Base-by-base conservation (phyloP, 1,139 yeast genomes). In the Arxiozyma bovina region DNA sequence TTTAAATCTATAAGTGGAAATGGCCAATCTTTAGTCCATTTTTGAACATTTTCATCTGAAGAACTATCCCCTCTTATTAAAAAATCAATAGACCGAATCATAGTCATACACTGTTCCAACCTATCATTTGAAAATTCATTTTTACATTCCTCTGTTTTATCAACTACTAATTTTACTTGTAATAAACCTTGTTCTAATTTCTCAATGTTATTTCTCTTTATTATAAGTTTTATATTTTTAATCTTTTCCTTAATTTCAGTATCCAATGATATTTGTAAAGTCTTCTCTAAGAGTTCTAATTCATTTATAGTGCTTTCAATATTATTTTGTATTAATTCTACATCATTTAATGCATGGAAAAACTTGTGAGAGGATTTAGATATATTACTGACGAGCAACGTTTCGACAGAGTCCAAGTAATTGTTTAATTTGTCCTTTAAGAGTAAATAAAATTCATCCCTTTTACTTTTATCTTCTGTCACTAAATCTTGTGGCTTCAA, bases 371-470 rank as follows among this genome's bases (percentile, higher is more conserved):
- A 87, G 0, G 96, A 85, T 60, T 81, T 81, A 12, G 96, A 85
- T 43, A 93, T 90, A 67, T 91, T 96, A 50, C 80, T 77, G 22
- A 91, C 86, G 50, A 93, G 73, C 59, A 86, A 83, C 46, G 87
- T 74, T 69, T 93, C 99, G 1, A 93, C 91, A 0, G 83, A 76
- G 68, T 93, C 99, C 56, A 93, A 74, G 66, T 90, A 89, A 71
- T 83, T 82, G 1, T 94, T 86, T 47, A 93, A 73, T 63, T 82
- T 83, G 50, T 90, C 96, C 64, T 87, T 96, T n/a, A 91, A 69
- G 47, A 77, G 76, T 3, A 81, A 72, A 65, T 83, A 61, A 11
- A 62, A 58, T 6, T 55, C 57, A 44, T 60, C 62, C 48, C 67
- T 59, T 5, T 55, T 54, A 0, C 51, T 51, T 45, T 61, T 58